Base-by-base conservation (phyloP, 805 yeast species). In the Candida easanensis region DNA sequence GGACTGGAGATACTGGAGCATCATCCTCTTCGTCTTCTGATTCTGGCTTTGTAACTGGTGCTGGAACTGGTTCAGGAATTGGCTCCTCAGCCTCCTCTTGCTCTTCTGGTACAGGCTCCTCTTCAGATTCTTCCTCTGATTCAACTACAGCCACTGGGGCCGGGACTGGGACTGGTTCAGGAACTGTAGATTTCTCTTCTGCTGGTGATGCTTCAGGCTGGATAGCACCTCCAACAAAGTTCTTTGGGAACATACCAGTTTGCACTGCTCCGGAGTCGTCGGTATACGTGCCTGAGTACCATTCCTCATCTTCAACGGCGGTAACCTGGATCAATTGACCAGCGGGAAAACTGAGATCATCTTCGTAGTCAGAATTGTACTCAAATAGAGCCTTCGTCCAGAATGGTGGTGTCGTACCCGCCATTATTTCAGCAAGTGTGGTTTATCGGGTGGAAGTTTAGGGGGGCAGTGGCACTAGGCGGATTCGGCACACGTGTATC, bases 171-270 rank as follows among this genome's bases (percentile, higher is more conserved):
- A 6, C 20, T 30, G 18, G 33, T 7, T 18, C 10, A 10, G n/a
- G n/a, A n/a, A n/a, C n/a, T n/a, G n/a, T n/a, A n/a, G n/a, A n/a
- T n/a, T n/a, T n/a, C n/a, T n/a, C n/a, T n/a, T n/a, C n/a, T n/a
- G n/a, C n/a, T n/a, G 22, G 37, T 10, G 43, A 13, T n/a, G 11
- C 43, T 10, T 35, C 45, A 2, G 36, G 41, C 13, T 41, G 40
- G 4, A 50, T 44, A 15, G 48, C 43, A 4, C 36, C 56, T 15
- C 48, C 78, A 5, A 91, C 98, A 67, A 88, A 91, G 57, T 79
- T 80, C 60, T 76, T 79, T 4, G 99, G 99, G 56, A 93, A 93
- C 68, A 90, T 82, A 7, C 99, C 99, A 17, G 76, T 64, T 35
- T 66, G 64, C 20, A 52, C 33, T 9, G 49, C 57, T 5, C 87